phyloP scores from a whole-genome alignment of 495 filamentous ascomycete species.

The Penicillium cataractarum region DNA sequence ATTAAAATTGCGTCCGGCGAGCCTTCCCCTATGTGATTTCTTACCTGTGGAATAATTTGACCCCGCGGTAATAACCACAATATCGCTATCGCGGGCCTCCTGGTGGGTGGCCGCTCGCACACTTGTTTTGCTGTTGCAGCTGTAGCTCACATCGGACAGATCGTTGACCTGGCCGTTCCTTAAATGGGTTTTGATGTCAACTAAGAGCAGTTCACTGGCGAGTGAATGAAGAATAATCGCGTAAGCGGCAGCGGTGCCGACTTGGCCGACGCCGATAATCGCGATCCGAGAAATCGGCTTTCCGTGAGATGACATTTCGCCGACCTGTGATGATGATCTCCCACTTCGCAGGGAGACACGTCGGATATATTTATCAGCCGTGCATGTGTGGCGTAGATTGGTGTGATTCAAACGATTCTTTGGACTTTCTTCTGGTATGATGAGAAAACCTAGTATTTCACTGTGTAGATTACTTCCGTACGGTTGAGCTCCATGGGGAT shows the following conservation, averaged over 20 bases:
- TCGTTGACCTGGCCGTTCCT: conserved; percentile 50
- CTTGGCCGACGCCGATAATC: conserved; percentile 39
- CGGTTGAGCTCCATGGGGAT: too few relatives aligned
- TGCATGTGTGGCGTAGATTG: too few relatives aligned
- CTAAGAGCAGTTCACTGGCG: conserved; percentile 44
- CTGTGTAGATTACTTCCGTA: too few relatives aligned
- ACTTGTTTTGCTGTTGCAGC: conserved; percentile 28
- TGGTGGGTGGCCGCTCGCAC: conserved; percentile 39
- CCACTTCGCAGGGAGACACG: too few relatives aligned
- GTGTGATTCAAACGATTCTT: too few relatives aligned
- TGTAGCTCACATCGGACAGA: conserved; percentile 46
- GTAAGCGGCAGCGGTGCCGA: conserved; percentile 48
- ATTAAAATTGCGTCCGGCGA: too few relatives aligned
- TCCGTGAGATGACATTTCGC: conserved; percentile 1
- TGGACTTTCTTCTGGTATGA: too few relatives aligned
- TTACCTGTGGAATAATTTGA: conserved; percentile 33
- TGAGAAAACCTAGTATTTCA: too few relatives aligned
- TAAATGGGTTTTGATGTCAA: conserved; percentile 41
- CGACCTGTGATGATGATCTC: neutral
- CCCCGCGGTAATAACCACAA: conserved; percentile 51
- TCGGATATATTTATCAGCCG: too few relatives aligned
- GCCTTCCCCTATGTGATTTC: neutral
- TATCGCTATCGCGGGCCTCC: conserved; percentile 48
- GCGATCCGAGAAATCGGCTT: conserved; percentile 14
- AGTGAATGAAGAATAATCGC: conserved; percentile 44